Percentiles rank a stretch among this genome's conserved stretches.
phyloP scores from a whole-genome alignment of 2,329 filamentous ascomycete species.

The Penicillium sp. region DNA sequence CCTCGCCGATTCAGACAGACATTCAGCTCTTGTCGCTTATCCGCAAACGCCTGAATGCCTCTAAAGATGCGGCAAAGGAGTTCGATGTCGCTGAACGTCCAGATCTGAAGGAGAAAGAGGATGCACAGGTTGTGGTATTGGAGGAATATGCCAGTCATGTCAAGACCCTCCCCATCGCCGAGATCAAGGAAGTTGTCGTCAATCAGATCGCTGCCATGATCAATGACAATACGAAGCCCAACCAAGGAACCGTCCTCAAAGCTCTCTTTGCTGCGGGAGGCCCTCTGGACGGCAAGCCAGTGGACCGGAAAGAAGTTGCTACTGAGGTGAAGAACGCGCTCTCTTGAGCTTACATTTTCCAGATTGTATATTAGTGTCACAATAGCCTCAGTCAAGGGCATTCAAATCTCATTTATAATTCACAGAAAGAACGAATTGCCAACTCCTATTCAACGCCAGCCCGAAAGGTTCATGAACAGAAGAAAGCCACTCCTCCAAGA shows the following conservation, averaged over 20 bases:
- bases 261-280: constrained; percentile 44
- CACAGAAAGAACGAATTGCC: neutral
- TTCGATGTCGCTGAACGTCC: constrained; percentile 43
- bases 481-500: constrained; percentile 42
- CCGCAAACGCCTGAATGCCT: constrained; percentile 43
- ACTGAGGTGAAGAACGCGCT: constrained; percentile 42
- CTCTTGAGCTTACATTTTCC: constrained; percentile 16
- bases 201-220: constrained; percentile 38
- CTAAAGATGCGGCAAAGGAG: constrained; percentile 43
- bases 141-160: constrained; percentile 48
- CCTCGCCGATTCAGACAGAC: constrained; percentile 48
- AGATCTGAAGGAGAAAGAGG: constrained; percentile 49
- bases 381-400: constrained; percentile 13
- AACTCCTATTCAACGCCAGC: constrained; percentile 1
- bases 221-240: constrained; percentile 36
- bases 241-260: constrained; percentile 44
- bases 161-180: constrained; percentile 42
- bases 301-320: constrained; percentile 44
- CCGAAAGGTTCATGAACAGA: constrained; percentile 30
- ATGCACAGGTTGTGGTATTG: constrained; percentile 45
- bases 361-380: constrained; percentile 27
- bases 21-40: constrained; percentile 49
- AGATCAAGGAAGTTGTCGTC: constrained; percentile 41
- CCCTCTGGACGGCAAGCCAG: constrained; percentile 45
- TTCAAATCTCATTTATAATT: constrained; percentile 6